Conservation (phyloP, 2,329 filamentous ascomycete genomes). For the Phialocephala subalpina region DNA sequence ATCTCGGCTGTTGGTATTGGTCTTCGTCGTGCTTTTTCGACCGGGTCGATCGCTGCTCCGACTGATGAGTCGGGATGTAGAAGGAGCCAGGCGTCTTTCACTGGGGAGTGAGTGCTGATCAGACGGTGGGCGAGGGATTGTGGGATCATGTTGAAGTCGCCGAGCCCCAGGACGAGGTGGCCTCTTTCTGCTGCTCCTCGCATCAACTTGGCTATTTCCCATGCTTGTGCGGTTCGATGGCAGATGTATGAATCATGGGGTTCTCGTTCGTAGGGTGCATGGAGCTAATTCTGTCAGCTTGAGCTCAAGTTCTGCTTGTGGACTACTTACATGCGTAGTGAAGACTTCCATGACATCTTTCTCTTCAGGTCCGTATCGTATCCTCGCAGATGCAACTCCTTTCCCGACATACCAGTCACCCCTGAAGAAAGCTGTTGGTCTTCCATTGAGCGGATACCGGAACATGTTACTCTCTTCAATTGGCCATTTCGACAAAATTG, state of each 20-base stretch:
- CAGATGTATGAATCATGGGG: conserved; percentile 86
- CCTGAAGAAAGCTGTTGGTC: conserved; percentile 91
- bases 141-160: conserved; percentile 98
- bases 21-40: conserved; percentile 70
- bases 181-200: conserved; percentile 81
- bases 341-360: conserved; percentile 86
- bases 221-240: conserved; percentile 91
- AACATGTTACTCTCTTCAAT: conserved; percentile 90
- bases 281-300: conserved; percentile 63
- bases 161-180: conserved; percentile 84
- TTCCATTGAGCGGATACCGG: conserved; percentile 88
- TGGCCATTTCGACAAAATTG: conserved; percentile 90
- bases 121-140: conserved; percentile 83
- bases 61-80: conserved; percentile 85
- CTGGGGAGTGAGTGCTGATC: conserved; percentile 78
- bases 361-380: conserved; percentile 71
- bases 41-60: conserved; percentile 72
- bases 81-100: conserved; percentile 85
- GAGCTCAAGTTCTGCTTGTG: not conserved
- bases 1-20: conserved; percentile 78
- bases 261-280: conserved; percentile 86
- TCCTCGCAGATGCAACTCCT: conserved; percentile 84
- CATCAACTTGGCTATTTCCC: conserved; percentile 92
- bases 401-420: conserved; percentile 98
- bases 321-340: conserved; percentile 77